Evolutionary conservation across 495 filamentous ascomycete genomes (phyloP), one percentile per base, ranked within the genome.

Genomic region (Penicillium riverlandense): DNA sequence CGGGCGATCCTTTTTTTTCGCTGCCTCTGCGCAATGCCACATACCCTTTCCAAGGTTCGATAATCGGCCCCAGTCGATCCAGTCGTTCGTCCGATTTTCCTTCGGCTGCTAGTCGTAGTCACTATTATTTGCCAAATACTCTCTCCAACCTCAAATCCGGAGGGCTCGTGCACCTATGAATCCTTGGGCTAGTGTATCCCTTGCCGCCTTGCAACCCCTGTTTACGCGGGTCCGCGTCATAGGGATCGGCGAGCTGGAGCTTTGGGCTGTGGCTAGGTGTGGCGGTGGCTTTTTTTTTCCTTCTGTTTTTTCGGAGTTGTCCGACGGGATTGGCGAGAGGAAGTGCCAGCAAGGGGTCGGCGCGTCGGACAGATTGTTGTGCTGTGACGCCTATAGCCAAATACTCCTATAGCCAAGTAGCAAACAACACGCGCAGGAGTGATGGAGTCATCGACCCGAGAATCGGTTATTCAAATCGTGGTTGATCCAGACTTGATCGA

Each of bases 361-460:
- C 22, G 22, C 22, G 22, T 22, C 22, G 22, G 22, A 22, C 2
- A 22, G 22, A 22, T 22, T 22, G 22, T 6, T 22, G 22, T 22
- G 22, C 22, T 3, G 22, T 22, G 22, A 6, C 22, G 6, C 22
- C 22, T 3, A 22, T 3, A 3, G 22, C 22, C 2, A 48, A 12
- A 11, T 14, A 47, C 36, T 8, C 10, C 1, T 6, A n/a, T 15
- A 11, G 33, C 13, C 11, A 3, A 36, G 9, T 11, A 38, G 38
- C 2, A 38, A n/a, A 14, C 9, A 11, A 30, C 11, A 7, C 33
- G 15, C 15, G 16, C 11, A 41, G 11, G 13, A 15, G 13, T 41
- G 43, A 37, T 46, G 12, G 53, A 45, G 57, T 57, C 57, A 54
- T 54, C 40, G 53, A 55, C 37, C 32, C 32, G 4, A 6, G 6